Evolutionary conservation across 352 stramenopile species (phyloP).

Genomic region (Globisporangium paroecandrum): DNA sequence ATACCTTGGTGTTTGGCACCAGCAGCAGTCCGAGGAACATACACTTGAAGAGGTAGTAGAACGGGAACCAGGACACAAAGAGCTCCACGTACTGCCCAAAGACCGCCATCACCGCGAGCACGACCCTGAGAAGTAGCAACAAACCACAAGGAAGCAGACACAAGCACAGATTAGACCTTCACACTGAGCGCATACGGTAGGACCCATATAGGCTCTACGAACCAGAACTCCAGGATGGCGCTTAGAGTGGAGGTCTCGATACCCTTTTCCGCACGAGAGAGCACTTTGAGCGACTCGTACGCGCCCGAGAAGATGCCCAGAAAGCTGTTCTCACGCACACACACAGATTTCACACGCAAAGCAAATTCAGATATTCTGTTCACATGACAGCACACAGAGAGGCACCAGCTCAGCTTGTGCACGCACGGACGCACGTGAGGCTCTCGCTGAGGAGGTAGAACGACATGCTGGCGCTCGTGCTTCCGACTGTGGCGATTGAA

Average conservation of each 20-base stretch:
- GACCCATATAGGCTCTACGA: background rate
- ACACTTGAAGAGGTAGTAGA: conserved; percentile 80
- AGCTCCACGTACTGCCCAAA: conserved; percentile 71
- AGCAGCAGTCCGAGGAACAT: conserved; percentile 50
- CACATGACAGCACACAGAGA: background rate
- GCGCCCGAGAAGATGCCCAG: conserved; percentile 51
- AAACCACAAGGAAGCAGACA: background rate
- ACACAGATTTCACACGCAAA: background rate
- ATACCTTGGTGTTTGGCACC: conserved; percentile 55
- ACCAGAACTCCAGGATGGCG: conserved; percentile 67
- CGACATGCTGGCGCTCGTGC: conserved; percentile 29
- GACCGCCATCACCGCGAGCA: conserved; percentile 46
- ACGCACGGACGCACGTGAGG: conserved; percentile 38
- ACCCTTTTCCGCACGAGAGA: conserved; percentile 53
- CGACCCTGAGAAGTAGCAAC: conserved; percentile 33
- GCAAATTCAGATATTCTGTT: too few species aligned
- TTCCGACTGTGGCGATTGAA: background rate
- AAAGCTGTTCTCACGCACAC: conserved; percentile 32
- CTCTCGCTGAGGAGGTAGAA: conserved; percentile 74
- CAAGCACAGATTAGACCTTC: background rate
- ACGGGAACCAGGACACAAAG: conserved; percentile 71
- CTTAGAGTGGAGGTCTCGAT: conserved; percentile 45
- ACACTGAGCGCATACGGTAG: background rate
- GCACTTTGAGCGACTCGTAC: conserved; percentile 71
- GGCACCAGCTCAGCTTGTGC: background rate